phyloP scores from a whole-genome alignment of 2,329 filamentous ascomycete species.

The Tolypocladium pustulatum region DNA sequence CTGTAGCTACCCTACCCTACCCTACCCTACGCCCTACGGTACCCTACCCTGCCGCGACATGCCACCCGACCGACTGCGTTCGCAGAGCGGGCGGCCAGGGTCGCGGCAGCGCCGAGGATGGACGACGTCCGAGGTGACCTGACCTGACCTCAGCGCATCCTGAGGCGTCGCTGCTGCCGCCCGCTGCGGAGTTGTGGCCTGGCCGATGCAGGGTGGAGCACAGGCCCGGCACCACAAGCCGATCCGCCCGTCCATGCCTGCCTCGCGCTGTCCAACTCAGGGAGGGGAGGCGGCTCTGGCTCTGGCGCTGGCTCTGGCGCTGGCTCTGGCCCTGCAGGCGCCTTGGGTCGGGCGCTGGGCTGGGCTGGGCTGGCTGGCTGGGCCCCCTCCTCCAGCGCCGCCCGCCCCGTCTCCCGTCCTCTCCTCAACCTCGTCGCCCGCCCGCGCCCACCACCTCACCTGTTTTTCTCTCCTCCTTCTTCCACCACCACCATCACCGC shows the following conservation, averaged over 20 bases:
- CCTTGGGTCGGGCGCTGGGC: background rate
- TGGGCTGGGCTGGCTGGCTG: background rate
- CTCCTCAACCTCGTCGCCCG: background rate
- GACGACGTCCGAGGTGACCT: background rate
- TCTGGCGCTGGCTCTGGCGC: background rate
- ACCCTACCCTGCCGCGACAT: no score
- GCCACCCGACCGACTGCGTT: no score
- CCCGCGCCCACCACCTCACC: constrained; percentile 1
- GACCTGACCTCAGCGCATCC: background rate
- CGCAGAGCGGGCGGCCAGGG: background rate
- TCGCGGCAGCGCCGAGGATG: background rate
- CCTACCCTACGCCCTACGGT: no score
- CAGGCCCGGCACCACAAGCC: constrained; percentile 9
- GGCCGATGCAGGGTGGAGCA: constrained; percentile 4
- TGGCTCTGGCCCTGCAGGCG: background rate
- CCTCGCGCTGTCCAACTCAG: background rate
- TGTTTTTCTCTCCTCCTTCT: constrained; percentile 5
- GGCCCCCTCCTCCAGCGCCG: background rate
- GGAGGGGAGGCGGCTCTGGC: background rate
- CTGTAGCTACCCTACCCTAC: background rate
- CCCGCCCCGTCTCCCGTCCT: background rate
- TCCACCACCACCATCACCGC: background rate
- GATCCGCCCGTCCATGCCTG: constrained; percentile 10
- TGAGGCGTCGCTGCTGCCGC: background rate
- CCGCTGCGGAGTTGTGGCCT: background rate